Base-by-base conservation (phyloP, 805 yeast genomes). In the Suhomyces xylopsoci region DNA sequence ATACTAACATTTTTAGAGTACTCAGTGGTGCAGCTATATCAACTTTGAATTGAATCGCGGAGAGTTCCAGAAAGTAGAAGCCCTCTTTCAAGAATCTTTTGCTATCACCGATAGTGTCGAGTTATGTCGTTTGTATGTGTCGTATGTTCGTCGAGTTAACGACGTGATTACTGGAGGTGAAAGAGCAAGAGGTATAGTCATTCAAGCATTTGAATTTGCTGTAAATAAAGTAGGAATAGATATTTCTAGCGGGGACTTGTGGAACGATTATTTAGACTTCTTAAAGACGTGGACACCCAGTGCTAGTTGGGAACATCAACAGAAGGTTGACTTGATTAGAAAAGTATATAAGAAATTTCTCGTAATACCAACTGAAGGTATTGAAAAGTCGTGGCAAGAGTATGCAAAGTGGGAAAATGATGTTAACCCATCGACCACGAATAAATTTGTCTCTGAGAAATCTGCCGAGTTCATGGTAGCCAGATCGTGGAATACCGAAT, bases 381-480 rank as follows among this genome's bases (percentile, higher is more conserved):
- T 93, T 47, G 97, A 92, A 65, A 78, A 76, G 20, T 74, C 88
- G 51, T 93, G 99, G 99, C 75, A 81, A 53, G 83, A 76, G 48
- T 93, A 91, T 68, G 85, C 89, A 20, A 76, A 79, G 54, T 94
- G 94, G 84, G 98, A 93, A 68, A 89, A 85, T 60, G 86, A 84
- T 38, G 71, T 84, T 17, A 88, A 87, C 62, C 76, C 87, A 34
- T 73, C 86, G 17, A 87, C 92, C 3, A 94, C 97, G 3, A 83
- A 96, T 62, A 90, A 89, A 67, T 84, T 87, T 63, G 85, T 92
- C 50, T 84, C 88, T 44, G 97, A 92, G 60, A 79, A 83, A 55
- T 87, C 96, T 10, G 84, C 88, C 3, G 87, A 83, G 12, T 94
- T 91, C 65, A 89, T 93, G 97, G 83, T 81, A 58, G 92, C 97